Evolutionary conservation across 306 rosid species (phyloP).

Genomic region (Glycyrrhiza uralensis): DNA sequence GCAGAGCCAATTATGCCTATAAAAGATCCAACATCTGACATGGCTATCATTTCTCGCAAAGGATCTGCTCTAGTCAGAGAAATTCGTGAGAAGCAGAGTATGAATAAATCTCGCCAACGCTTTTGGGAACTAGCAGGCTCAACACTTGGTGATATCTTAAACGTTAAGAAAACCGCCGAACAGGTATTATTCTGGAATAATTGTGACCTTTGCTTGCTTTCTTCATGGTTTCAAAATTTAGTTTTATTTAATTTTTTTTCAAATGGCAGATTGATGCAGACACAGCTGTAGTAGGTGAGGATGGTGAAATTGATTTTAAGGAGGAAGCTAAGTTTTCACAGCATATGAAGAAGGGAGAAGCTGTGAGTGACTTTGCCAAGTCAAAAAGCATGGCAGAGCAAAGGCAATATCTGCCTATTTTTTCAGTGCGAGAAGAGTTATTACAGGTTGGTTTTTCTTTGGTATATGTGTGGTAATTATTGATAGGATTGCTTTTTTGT

Average conservation of each 20-base stretch:
- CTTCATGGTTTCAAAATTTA: slow-evolving; percentile 3
- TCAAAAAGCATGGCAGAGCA: slow-evolving; percentile 85
- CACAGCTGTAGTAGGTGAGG: slow-evolving; percentile 85
- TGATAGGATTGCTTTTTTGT: slow-evolving; percentile 1
- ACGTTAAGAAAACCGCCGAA: slow-evolving; percentile 91
- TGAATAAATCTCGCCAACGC: slow-evolving; percentile 92
- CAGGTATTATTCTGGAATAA: slow-evolving; percentile 54
- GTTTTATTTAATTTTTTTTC: neutral
- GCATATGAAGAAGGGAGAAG: slow-evolving; percentile 91
- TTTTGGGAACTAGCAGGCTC: slow-evolving; percentile 99
- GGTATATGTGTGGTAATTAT: neutral
- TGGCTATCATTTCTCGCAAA: slow-evolving; percentile 98
- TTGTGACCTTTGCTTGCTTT: slow-evolving; percentile 27
- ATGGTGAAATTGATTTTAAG: slow-evolving; percentile 94
- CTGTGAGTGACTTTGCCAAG: slow-evolving; percentile 93
- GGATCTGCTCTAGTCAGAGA: slow-evolving; percentile 89
- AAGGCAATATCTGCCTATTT: slow-evolving; percentile 94
- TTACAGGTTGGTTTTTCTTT: slow-evolving; percentile 64
- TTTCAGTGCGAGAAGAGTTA: slow-evolving; percentile 87
- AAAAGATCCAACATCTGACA: slow-evolving; percentile 96
- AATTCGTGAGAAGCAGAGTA: slow-evolving; percentile 88
- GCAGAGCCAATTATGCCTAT: slow-evolving; percentile 99
- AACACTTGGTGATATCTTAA: slow-evolving; percentile 93
- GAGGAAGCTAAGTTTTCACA: slow-evolving; percentile 98
- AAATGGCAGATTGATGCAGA: slow-evolving; percentile 84